phyloP scores from a whole-genome alignment of 2,329 filamentous ascomycete genomes.

The Colletotrichum melonis region DNA sequence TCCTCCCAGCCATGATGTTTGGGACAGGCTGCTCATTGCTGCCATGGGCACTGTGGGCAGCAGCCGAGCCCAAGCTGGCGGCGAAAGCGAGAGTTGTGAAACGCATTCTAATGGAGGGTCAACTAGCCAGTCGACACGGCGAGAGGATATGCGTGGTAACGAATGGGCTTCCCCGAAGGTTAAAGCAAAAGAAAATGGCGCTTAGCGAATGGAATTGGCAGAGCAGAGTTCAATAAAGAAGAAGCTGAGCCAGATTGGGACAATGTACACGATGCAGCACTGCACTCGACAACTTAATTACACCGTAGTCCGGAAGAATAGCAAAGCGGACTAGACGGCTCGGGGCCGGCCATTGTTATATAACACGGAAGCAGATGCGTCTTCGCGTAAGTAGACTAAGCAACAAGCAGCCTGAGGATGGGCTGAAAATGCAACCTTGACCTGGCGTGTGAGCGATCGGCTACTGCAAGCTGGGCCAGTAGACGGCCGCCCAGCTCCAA shows the following conservation, averaged over 20 bases:
- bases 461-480: conserved; percentile 15
- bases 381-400: background rate
- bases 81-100: conserved; percentile 20
- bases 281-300: conserved; percentile 23
- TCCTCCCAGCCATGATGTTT: conserved; percentile 28
- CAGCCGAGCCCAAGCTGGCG: conserved; percentile 20
- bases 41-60: conserved; percentile 17
- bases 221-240: conserved; percentile 27
- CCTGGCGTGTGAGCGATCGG: conserved; percentile 12
- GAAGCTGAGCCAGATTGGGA: conserved; percentile 19
- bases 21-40: conserved; percentile 17
- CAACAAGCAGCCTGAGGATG: background rate
- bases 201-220: conserved; percentile 29
- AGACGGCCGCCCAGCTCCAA: conserved; percentile 6
- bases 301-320: conserved; percentile 14
- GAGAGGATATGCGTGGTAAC: background rate
- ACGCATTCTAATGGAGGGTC: conserved; percentile 14
- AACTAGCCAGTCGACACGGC: background rate
- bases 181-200: background rate
- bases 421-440: conserved; percentile 24
- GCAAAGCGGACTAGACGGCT: background rate
- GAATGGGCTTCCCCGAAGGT: background rate
- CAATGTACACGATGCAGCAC: conserved; percentile 10
- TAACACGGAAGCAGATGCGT: conserved; percentile 5
- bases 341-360: conserved; percentile 26